Percentiles rank a stretch among this genome's conserved stretches.
Evolutionary conservation across 2,329 filamentous ascomycete genomes (phyloP).

Genomic region (Phialophora expanda): DNA sequence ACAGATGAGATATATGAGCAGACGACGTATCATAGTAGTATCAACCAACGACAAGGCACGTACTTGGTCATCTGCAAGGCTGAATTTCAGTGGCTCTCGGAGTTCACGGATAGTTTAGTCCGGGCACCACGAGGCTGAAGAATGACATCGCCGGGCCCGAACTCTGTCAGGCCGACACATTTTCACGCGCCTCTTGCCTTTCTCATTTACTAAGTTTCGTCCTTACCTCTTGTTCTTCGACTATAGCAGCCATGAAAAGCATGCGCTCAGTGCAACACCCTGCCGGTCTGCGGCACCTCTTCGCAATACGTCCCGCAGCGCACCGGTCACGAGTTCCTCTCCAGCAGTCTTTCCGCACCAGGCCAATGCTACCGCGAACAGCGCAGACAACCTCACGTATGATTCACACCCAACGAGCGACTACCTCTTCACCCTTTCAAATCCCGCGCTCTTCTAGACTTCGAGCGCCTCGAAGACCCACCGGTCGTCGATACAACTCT

Average conservation of each 20-base stretch:
- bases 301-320: slow-evolving; percentile 15
- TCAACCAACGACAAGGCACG: too few relatives aligned
- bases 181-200: slow-evolving; percentile 8
- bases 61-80: not conserved
- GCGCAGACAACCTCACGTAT: slow-evolving; percentile 12
- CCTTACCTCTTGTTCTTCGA: not conserved
- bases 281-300: slow-evolving; percentile 22
- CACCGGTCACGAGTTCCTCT: slow-evolving; percentile 24
- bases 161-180: slow-evolving; percentile 1
- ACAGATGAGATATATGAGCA: too few relatives aligned
- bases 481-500: slow-evolving; percentile 31
- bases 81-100: not conserved
- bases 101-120: slow-evolving; percentile 1
- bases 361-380: slow-evolving; percentile 17
- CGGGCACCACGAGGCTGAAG: slow-evolving; percentile 1
- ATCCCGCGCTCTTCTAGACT: slow-evolving; percentile 9
- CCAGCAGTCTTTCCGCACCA: slow-evolving; percentile 33
- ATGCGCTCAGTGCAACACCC: slow-evolving; percentile 29
- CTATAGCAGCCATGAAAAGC: slow-evolving; percentile 28
- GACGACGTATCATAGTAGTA: too few relatives aligned
- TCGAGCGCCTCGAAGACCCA: slow-evolving; percentile 16
- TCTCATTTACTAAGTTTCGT: not conserved
- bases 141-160: not conserved
- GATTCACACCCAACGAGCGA: slow-evolving; percentile 21
- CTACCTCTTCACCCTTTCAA: slow-evolving; percentile 21